These are phyloP conservation scores for Pyrus betulifolia DNA, from an alignment of 306 rosid genomes.

Conservation along the genomic window DNA sequence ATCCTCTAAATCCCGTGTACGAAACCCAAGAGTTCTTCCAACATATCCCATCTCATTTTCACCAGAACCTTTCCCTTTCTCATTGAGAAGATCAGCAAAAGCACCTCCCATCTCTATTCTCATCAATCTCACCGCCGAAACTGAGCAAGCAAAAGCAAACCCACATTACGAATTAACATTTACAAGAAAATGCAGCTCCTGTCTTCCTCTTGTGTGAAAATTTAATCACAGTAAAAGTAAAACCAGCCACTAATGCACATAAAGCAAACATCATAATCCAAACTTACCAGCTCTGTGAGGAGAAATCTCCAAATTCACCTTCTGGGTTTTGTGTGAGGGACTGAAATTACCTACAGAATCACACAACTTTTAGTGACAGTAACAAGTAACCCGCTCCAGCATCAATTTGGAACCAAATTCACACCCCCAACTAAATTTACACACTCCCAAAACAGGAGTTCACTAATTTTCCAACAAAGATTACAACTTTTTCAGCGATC, in stretches of 20 bases:
- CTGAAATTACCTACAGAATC: conserved; percentile 33
- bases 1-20: conserved; percentile 58
- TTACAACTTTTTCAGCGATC: neutral
- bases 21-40: conserved; percentile 76
- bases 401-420: neutral
- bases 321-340: conserved; percentile 42
- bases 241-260: neutral
- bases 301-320: conserved; percentile 66
- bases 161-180: neutral
- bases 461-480: neutral
- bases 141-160: conserved; percentile 23
- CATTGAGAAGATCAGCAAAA: conserved; percentile 88
- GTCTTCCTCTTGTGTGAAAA: neutral
- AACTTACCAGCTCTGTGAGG: conserved; percentile 83
- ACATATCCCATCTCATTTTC: conserved; percentile 89
- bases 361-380: neutral
- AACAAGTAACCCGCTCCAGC: neutral
- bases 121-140: conserved; percentile 83
- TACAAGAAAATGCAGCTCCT: neutral
- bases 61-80: conserved; percentile 92
- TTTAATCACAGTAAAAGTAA: neutral
- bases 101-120: conserved; percentile 90
- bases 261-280: neutral
- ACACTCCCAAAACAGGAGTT: neutral
- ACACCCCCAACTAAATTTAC: neutral